Base-by-base conservation (phyloP, 1,139 yeast species). In the Suhomyces anneliseae region DNA sequence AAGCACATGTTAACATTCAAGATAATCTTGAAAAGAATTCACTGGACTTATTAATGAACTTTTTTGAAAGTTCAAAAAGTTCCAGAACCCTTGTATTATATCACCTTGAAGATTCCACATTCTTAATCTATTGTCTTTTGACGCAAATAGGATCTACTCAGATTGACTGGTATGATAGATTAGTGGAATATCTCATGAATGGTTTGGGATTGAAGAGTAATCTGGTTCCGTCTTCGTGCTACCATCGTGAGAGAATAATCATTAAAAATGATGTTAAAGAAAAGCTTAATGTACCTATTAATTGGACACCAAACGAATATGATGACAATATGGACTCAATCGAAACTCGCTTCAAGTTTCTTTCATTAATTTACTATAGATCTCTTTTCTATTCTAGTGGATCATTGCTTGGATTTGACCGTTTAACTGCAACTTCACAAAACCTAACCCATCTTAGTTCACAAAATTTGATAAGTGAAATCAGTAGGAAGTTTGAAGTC, bases 91-190 rank as follows among this genome's bases (percentile, higher is more conserved):
- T 43, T 9, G 44, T 54, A 6, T 42, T 51, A 15, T 44, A 47
- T 12, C 48, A 47, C 14, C 34, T 55, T 26, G 56, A 53, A 33
- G 50, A 49, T n/a, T 34, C 53, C 2, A 39, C 47, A 29, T 42
- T 52, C 32, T 42, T 55, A 3, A n/a, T 56, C 4, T 50, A 49
- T 44, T 46, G 46, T 43, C 45, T 64, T 35, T 44, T 65, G 46
- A 45, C 60, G 9, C 64, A 60, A 39, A 46, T 61, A 24, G 56
- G 57, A 8, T 48, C 52, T n/a, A 48, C 48, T 10, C 56, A 55
- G 36, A 46, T 40, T 8, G 54, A 65, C 46, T 65, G 72, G 70
- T 66, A 60, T 48, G 77, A 72, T 45, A 51, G 72, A n/a, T 54
- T 65, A 8, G 62, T 63, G 4, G 73, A 68, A 36, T 59, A 48